A percentile compares a stretch with the other conserved stretches of the same genome.
phyloP scores from a whole-genome alignment of 2,329 filamentous ascomycete genomes.

The Aspergillus versicolor region DNA sequence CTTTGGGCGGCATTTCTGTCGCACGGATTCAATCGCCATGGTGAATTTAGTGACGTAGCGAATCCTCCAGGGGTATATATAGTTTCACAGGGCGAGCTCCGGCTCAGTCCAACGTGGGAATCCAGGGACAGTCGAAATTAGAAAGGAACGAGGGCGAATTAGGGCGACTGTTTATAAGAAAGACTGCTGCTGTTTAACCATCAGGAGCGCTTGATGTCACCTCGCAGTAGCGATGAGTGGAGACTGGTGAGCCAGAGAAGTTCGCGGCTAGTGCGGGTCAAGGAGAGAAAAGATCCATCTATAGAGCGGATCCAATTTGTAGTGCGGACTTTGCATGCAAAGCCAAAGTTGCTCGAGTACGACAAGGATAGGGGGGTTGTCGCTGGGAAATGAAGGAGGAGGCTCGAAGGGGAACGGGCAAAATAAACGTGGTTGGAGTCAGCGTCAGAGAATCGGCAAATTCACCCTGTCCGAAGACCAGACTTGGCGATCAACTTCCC shows the following conservation, averaged over 20 bases:
- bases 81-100: background rate
- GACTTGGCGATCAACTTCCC: conserved; percentile 17
- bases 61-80: background rate
- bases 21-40: conserved; percentile 54
- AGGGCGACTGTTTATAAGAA: background rate
- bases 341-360: background rate
- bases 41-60: background rate
- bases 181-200: background rate
- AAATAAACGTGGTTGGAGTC: conserved; percentile 7
- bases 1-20: conserved; percentile 75
- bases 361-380: conserved; percentile 5
- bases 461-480: conserved; percentile 17
- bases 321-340: conserved; percentile 8
- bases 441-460: conserved; percentile 14
- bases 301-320: conserved; percentile 1
- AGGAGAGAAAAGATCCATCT: conserved; percentile 17
- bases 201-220: conserved; percentile 12
- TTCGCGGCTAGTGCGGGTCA: conserved; percentile 12
- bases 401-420: conserved; percentile 8
- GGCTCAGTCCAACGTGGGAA: background rate
- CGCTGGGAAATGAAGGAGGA: conserved; percentile 8
- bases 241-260: conserved; percentile 8
- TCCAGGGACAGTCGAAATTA: background rate
- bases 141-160: background rate
- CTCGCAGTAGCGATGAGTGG: conserved; percentile 11